Percentiles rank a stretch among this genome's conserved stretches.
Evolutionary conservation across 2,329 filamentous ascomycete genomes (phyloP).

Genomic region (Cyphellophora attinorum): DNA sequence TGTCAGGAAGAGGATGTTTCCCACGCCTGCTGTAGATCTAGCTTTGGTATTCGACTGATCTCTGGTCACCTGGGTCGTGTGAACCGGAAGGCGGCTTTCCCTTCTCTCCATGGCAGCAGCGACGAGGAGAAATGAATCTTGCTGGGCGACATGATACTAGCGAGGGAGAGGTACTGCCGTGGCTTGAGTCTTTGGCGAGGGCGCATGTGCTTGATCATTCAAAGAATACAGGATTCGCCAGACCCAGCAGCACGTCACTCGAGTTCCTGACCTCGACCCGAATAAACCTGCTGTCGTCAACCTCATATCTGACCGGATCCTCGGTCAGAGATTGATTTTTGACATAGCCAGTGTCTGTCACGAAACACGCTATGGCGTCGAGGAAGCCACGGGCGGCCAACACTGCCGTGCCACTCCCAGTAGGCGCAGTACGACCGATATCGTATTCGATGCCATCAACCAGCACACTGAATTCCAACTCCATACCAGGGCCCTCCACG

Average conservation of each 20-base stretch:
- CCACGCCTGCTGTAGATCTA: no score
- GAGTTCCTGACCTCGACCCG: constrained; percentile 13
- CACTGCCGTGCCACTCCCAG: neutral
- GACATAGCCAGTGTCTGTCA: constrained; percentile 13
- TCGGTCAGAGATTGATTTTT: constrained; percentile 8
- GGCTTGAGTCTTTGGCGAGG: no score
- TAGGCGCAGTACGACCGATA: neutral
- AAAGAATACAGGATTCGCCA: constrained; percentile 14
- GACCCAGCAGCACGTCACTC: constrained; percentile 9
- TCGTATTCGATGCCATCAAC: constrained; percentile 5
- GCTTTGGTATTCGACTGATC: no score
- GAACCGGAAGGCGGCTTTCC: no score
- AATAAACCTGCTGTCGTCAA: constrained; percentile 7
- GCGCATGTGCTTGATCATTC: no score
- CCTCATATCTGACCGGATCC: constrained; percentile 2
- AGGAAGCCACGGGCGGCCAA: constrained; percentile 7
- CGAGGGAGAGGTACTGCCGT: no score
- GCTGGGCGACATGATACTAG: no score
- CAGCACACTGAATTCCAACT: constrained; percentile 11
- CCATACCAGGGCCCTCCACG: constrained; percentile 12
- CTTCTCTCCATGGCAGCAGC: no score
- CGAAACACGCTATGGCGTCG: constrained; percentile 9
- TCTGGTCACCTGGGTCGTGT: no score
- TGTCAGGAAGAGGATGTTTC: no score
- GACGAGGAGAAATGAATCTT: no score